These are phyloP conservation scores for Capsicum chinense DNA, from an alignment of 257 asterid genomes.

Conservation along the genomic window DNA sequence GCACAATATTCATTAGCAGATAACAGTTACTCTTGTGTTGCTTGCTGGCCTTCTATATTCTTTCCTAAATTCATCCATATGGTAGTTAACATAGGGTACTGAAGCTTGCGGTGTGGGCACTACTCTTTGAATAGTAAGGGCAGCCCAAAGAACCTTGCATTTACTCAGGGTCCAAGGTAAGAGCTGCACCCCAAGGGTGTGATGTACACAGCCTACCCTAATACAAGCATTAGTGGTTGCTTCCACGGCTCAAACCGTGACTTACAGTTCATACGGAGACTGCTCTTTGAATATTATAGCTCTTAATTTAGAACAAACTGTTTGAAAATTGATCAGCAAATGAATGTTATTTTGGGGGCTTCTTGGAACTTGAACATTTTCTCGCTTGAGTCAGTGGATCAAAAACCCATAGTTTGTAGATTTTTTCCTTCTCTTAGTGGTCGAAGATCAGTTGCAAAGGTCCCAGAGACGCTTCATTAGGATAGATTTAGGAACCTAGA, in stretches of 20 bases:
- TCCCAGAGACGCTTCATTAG: background rate
- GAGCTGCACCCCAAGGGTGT: too few relatives aligned
- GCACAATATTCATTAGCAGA: background rate
- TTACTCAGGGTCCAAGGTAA: too few relatives aligned
- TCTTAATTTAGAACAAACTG: background rate
- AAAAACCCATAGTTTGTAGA: background rate
- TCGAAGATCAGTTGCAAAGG: background rate
- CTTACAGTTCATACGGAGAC: too few relatives aligned
- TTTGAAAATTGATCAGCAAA: conserved; percentile 12
- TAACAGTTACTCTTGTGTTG: conserved; percentile 4
- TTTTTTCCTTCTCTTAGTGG: background rate
- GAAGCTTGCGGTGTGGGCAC: background rate
- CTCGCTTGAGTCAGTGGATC: background rate
- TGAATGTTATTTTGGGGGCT: conserved; percentile 2
- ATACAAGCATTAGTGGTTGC: too few relatives aligned
- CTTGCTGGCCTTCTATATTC: conserved; percentile 7
- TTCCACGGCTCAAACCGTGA: too few relatives aligned
- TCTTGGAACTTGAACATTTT: background rate
- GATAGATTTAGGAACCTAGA: background rate
- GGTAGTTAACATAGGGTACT: background rate
- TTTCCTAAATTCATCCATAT: background rate
- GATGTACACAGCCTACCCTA: too few relatives aligned
- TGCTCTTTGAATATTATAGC: too few relatives aligned
- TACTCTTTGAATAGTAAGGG: background rate
- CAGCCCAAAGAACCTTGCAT: too few relatives aligned